A percentile compares a stretch with the other conserved stretches of the same genome.
These are phyloP conservation scores for Ceraceosorus guamensis DNA, from an alignment of 1,284 basidiomycete species.

Conservation along the genomic window DNA sequence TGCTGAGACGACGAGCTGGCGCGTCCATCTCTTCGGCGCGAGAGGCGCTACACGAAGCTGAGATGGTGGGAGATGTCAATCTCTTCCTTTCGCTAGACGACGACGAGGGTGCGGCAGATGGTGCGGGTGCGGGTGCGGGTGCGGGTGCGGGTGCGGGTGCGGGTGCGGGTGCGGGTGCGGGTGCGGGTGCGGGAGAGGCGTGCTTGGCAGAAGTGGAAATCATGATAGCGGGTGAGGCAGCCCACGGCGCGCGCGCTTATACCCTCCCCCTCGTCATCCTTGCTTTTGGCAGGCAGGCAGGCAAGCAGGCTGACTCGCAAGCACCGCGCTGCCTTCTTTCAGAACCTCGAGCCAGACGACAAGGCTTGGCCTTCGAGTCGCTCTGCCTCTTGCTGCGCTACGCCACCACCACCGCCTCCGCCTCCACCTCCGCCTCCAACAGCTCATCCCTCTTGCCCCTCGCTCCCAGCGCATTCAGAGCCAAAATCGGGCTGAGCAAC, in stretches of 20 bases:
- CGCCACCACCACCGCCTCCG: background rate
- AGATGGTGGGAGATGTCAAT: conserved; percentile 89
- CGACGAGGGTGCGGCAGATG: conserved; percentile 49
- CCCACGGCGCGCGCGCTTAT: conserved; percentile 5
- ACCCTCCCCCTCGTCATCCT: conserved; percentile 2
- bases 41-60: conserved; percentile 46
- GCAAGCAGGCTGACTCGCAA: too few relatives aligned
- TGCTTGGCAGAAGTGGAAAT: conserved; percentile 62
- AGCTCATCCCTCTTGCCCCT: conserved; percentile 1
- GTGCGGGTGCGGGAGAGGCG: conserved; percentile 54
- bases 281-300: conserved; percentile 2
- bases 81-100: conserved; percentile 59
- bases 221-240: conserved; percentile 68
- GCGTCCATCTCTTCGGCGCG: background rate
- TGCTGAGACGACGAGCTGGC: conserved; percentile 53
- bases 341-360: conserved; percentile 59
- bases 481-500: conserved; percentile 12
- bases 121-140: conserved; percentile 23
- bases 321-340: conserved; percentile 4
- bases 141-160: too few relatives aligned
- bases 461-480: background rate
- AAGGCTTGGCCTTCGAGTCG: conserved; percentile 55
- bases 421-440: conserved; percentile 1
- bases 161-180: too few relatives aligned
- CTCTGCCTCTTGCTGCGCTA: conserved; percentile 45